phyloP scores from a whole-genome alignment of 371 early-diverging fungal genomes.

The Umbelopsis sp. region DNA sequence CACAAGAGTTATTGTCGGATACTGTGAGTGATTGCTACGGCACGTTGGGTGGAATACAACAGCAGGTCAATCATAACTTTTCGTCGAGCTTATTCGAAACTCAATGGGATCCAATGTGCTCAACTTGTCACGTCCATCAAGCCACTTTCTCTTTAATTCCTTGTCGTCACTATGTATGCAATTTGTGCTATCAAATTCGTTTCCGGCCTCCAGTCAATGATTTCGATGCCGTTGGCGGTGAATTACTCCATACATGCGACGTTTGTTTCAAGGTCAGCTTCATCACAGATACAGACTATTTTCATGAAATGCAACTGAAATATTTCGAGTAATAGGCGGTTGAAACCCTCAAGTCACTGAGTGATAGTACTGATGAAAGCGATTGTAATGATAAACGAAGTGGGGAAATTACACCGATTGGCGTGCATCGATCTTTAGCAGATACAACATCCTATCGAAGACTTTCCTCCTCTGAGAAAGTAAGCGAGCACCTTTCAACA shows the following conservation, averaged over 20 bases:
- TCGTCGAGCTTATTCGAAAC: neutral
- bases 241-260: neutral
- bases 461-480: neutral
- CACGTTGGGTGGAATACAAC: neutral
- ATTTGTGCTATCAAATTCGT: neutral
- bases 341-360: too few relatives aligned
- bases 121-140: neutral
- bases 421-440: neutral
- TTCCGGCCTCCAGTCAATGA: neutral
- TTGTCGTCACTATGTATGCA: neutral
- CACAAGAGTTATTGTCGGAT: neutral
- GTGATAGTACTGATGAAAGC: too few relatives aligned
- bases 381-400: neutral
- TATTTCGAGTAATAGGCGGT: too few relatives aligned
- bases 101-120: neutral
- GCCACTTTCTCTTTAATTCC: neutral
- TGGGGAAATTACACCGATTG: neutral
- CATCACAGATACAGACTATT: neutral
- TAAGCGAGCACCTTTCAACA: neutral
- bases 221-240: neutral
- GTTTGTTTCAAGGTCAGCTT: neutral
- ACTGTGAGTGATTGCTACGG: neutral
- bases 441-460: neutral
- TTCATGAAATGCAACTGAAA: too few relatives aligned
- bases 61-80: too few relatives aligned